A percentile compares a stretch with the other conserved stretches of the same genome.
phyloP scores from a whole-genome alignment of 441 rosid species.

The Populus hybrid region DNA sequence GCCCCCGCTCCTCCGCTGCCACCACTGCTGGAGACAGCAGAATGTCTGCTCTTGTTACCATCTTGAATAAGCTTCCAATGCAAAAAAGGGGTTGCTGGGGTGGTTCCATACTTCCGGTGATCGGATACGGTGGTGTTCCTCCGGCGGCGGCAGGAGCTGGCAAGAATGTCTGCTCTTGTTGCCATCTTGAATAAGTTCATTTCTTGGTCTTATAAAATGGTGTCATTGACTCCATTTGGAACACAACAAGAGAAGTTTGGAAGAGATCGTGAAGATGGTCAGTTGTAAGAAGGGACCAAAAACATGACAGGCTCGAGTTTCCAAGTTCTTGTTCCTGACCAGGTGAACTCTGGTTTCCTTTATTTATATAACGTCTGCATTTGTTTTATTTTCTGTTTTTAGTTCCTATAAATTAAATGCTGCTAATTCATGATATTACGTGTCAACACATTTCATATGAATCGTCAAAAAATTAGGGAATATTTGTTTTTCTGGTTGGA shows the following conservation, averaged over 20 bases:
- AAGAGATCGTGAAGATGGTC: not conserved
- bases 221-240: not conserved
- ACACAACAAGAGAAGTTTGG: not conserved
- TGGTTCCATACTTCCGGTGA: conserved; percentile 11
- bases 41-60: not conserved
- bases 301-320: not conserved
- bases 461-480: not conserved
- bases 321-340: not conserved
- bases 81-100: conserved; percentile 26
- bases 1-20: not conserved
- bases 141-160: conserved; percentile 14
- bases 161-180: not conserved
- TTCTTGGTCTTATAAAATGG: conserved; percentile 22
- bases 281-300: not conserved
- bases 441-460: not conserved
- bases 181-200: conserved; percentile 6
- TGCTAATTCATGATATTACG: not conserved
- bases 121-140: conserved; percentile 5
- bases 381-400: too few species aligned
- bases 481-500: too few species aligned
- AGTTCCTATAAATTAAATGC: not conserved
- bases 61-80: conserved; percentile 27
- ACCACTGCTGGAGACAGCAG: not conserved
- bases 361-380: not conserved
- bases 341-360: not conserved